Conservation (phyloP, 2,329 filamentous ascomycete species). For the Clonostachys chloroleuca region DNA sequence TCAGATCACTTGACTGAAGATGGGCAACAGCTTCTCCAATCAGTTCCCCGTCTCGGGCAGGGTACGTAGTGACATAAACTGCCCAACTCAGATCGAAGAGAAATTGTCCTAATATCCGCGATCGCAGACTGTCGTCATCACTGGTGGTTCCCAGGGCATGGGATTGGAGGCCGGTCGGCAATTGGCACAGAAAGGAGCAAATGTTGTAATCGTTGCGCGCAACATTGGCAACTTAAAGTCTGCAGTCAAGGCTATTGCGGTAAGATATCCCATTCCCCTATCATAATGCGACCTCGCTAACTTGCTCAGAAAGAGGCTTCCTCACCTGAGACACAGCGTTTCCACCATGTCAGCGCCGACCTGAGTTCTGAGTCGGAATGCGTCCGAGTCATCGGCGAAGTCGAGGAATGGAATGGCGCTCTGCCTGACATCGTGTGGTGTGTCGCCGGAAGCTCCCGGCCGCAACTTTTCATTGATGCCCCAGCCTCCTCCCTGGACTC, state of each 20-base stretch:
- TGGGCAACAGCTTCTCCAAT: too few relatives aligned
- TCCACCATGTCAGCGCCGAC: constrained; percentile 81
- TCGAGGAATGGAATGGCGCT: constrained; percentile 71
- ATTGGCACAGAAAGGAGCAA: not conserved
- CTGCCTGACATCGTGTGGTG: constrained; percentile 89
- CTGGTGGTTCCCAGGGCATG: not conserved
- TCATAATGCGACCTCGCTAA: too few relatives aligned
- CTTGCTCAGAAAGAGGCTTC: constrained; percentile 55
- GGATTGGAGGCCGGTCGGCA: not conserved
- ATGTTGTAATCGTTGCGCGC: not conserved
- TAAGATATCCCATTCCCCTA: too few relatives aligned
- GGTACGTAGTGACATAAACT: too few relatives aligned
- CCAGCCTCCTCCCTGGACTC: constrained; percentile 60
- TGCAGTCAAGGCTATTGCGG: too few relatives aligned
- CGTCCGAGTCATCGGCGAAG: constrained; percentile 63
- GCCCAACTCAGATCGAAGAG: too few relatives aligned
- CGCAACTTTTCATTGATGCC: constrained; percentile 74
- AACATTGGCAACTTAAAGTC: not conserved
- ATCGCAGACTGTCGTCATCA: not conserved
- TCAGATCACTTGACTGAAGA: too few relatives aligned
- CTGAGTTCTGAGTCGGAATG: constrained; percentile 69
- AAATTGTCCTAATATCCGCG: too few relatives aligned
- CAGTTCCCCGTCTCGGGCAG: too few relatives aligned
- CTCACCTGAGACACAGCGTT: constrained; percentile 64
- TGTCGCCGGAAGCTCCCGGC: constrained; percentile 70